These are phyloP conservation scores for Cyberlindnera sargentensis DNA, from an alignment of 805 yeast genomes.

Conservation along the genomic window DNA sequence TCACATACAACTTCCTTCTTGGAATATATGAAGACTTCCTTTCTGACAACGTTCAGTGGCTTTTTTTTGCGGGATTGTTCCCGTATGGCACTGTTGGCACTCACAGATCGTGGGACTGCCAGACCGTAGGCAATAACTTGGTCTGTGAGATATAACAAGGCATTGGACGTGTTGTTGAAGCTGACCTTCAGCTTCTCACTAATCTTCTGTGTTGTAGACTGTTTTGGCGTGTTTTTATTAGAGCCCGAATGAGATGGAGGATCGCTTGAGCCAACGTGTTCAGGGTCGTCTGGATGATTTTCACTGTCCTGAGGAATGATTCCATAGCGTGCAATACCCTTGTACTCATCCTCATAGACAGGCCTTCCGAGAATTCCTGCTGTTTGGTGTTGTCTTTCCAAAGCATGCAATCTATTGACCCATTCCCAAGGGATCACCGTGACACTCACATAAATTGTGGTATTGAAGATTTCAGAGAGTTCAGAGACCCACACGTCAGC, in stretches of 20 bases:
- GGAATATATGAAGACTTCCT: conserved; percentile 36
- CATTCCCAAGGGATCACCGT: conserved; percentile 83
- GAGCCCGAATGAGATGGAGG: neutral
- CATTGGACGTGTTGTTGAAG: conserved; percentile 27
- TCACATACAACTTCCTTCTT: conserved; percentile 37
- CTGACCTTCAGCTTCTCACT: conserved; percentile 17
- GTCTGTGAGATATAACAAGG: conserved; percentile 41
- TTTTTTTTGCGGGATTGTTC: conserved; percentile 15
- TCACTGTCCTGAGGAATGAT: conserved; percentile 13
- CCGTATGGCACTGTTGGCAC: conserved; percentile 20
- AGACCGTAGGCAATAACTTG: conserved; percentile 50
- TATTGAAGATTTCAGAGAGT: conserved; percentile 64
- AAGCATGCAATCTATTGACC: conserved; percentile 56
- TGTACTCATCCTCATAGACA: conserved; percentile 59
- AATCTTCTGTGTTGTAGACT: neutral
- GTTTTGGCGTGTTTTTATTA: neutral
- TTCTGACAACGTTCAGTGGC: conserved; percentile 20
- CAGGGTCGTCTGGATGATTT: conserved; percentile 1
- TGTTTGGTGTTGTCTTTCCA: conserved; percentile 54
- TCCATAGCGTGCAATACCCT: conserved; percentile 17
- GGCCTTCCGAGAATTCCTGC: conserved; percentile 72
- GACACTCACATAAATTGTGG: conserved; percentile 63
- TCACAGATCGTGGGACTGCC: conserved; percentile 46
- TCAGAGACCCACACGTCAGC: conserved; percentile 70
- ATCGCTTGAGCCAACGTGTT: neutral